These are phyloP conservation scores for Albugo laibachii DNA, from an alignment of 352 stramenopile species.

Conservation along the genomic window DNA sequence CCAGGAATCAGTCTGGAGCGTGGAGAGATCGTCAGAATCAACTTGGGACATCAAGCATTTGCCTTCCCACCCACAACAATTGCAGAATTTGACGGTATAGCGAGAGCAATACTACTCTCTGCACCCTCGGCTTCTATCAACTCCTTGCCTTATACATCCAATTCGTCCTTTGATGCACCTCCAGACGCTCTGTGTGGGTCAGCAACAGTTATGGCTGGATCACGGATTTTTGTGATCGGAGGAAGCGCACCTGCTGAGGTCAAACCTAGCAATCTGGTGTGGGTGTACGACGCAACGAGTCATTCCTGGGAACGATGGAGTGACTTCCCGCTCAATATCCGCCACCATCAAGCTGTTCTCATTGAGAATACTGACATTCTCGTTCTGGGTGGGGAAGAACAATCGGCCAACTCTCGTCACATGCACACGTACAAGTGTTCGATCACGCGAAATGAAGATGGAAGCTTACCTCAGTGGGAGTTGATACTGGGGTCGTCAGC, in stretches of 20 bases:
- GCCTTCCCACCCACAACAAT: conserved; percentile 37
- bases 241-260: conserved; percentile 12
- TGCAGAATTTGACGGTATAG: conserved; percentile 45
- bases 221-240: conserved; percentile 58
- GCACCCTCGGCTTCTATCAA: conserved; percentile 11
- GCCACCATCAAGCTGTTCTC: conserved; percentile 50
- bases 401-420: conserved; percentile 43
- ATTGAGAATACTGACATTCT: conserved; percentile 57
- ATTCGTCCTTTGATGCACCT: neutral
- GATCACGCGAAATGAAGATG: conserved; percentile 27
- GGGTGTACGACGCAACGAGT: conserved; percentile 29
- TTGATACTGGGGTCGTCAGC: conserved; percentile 46
- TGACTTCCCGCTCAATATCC: conserved; percentile 63
- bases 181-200: conserved; percentile 27
- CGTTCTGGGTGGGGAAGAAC: conserved; percentile 63
- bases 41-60: conserved; percentile 66
- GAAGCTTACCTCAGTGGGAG: conserved; percentile 49
- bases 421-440: conserved; percentile 76
- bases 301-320: conserved; percentile 55
- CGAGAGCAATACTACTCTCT: conserved; percentile 18
- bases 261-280: conserved; percentile 37
- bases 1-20: conserved; percentile 73
- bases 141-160: neutral
- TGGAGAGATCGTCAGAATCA: conserved; percentile 73
- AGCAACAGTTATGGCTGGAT: conserved; percentile 30